These are phyloP conservation scores for Penicillium sp. DNA, from an alignment of 2,329 filamentous ascomycete genomes.

Conservation along the genomic window DNA sequence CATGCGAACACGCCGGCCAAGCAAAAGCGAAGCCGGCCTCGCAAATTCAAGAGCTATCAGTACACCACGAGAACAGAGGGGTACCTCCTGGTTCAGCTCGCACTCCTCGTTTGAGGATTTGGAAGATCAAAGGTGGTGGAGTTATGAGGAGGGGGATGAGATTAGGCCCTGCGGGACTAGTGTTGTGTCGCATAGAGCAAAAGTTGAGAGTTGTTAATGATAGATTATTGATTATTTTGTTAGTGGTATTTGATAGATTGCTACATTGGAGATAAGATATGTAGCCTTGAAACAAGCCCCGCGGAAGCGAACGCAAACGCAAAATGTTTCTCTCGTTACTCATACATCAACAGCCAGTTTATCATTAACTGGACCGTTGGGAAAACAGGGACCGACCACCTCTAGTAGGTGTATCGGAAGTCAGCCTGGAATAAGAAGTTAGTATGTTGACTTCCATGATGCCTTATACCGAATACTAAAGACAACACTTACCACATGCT, in stretches of 20 bases:
- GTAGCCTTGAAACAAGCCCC: not conserved
- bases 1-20: not conserved
- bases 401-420: constrained; percentile 45
- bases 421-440: constrained; percentile 29
- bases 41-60: not conserved
- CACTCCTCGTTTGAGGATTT: constrained; percentile 24
- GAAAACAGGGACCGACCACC: not conserved
- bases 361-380: not conserved
- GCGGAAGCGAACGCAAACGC: not conserved
- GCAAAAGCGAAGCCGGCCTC: not conserved
- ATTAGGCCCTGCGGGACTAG: constrained; percentile 1
- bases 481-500: constrained; percentile 47
- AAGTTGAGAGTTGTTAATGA: constrained; percentile 10
- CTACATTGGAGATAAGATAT: not conserved
- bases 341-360: not conserved
- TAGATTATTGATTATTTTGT: not conserved
- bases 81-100: not conserved
- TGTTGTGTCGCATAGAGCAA: constrained; percentile 1
- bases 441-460: not conserved
- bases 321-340: not conserved
- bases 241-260: not conserved
- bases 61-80: not conserved
- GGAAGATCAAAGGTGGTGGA: constrained; percentile 24
- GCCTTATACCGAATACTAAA: too few species aligned
- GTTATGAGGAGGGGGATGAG: constrained; percentile 9